Base-by-base conservation (phyloP, 768 basidiomycete genomes). In the Amanita rubescens region DNA sequence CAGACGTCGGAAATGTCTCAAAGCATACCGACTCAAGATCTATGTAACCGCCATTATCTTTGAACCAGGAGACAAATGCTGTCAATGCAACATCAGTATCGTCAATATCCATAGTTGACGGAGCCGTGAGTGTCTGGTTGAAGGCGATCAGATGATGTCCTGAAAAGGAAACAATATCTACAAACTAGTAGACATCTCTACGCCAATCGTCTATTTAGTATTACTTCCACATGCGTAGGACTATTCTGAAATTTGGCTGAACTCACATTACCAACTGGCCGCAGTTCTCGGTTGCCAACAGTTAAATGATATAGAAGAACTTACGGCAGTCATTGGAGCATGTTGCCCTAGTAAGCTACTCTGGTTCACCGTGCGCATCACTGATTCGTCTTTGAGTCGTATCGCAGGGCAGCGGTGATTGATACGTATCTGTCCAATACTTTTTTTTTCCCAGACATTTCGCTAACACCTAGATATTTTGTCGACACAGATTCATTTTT, bases 31-130 rank as follows among this genome's bases (percentile, higher is more conserved):
- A 63, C 37, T 60, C 51, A 0, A 56, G 38, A 56, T 88, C 83
- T n/a, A 87, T 34, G 4, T 55, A 57, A 0, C 82, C 86, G 43
- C 75, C 68, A 52, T 77, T 69, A 0, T 63, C 50, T 57, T 72
- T 67, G 63, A 87, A 87, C 87, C 87, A 90, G n/a, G 57, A 44
- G 10, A 81, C 35, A 55, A 86, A 80, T 1, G 44, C 43, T 22
- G 38, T 15, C 14, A 45, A 35, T 1, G 34, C 43, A 22, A 20
- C 20, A 27, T 42, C 14, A 8, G 35, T 42, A 15, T 45, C 33
- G 32, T 45, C 39, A 11, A 32, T 32, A 5, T 30, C 38, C 49
- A 50, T 39, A 24, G 25, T 2, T 20, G 17, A 34, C 9, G 15
- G n/a, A n/a, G n/a, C n/a, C n/a, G n/a, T n/a, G n/a, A n/a, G n/a